A percentile compares a stretch with the other conserved stretches of the same genome.
Conservation (phyloP, 2,329 filamentous ascomycete species). For the Teratosphaeria nubilosa region DNA sequence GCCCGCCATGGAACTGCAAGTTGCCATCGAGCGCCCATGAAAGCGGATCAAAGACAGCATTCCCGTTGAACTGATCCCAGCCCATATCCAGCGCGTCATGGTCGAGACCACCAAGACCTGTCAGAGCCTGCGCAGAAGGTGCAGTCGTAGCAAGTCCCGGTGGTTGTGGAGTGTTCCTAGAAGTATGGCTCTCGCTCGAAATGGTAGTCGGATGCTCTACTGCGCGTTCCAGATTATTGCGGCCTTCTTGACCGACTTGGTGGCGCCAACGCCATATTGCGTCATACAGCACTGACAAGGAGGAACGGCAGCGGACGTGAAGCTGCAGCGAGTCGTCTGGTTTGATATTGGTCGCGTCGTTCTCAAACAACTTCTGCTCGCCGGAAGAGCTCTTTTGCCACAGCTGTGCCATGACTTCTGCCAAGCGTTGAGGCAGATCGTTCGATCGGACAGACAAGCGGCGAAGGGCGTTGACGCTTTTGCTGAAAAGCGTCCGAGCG, state of each 20-base stretch:
- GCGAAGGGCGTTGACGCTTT: constrained; percentile 59
- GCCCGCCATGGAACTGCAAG: constrained; percentile 30
- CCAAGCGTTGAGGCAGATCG: constrained; percentile 67
- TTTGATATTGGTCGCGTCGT: constrained; percentile 1
- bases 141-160: neutral
- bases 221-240: constrained; percentile 45
- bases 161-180: constrained; percentile 19
- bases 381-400: constrained; percentile 51
- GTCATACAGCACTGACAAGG: constrained; percentile 77
- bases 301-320: constrained; percentile 73
- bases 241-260: constrained; percentile 47
- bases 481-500: constrained; percentile 59
- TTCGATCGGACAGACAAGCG: constrained; percentile 66
- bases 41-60: constrained; percentile 45
- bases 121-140: constrained; percentile 5
- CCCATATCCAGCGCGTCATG: constrained; percentile 35
- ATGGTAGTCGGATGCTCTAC: constrained; percentile 66
- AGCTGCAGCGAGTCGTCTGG: constrained; percentile 62
- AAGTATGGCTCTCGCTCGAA: constrained; percentile 14
- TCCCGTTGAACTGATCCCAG: constrained; percentile 18
- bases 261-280: constrained; percentile 79
- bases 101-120: constrained; percentile 6
- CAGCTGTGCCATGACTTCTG: constrained; percentile 78
- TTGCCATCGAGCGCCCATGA: constrained; percentile 89
- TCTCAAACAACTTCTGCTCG: constrained; percentile 20